Percentiles rank a stretch among this genome's conserved stretches.
Evolutionary conservation across 2,329 filamentous ascomycete species (phyloP).

Genomic region (Cladosporium velox): DNA sequence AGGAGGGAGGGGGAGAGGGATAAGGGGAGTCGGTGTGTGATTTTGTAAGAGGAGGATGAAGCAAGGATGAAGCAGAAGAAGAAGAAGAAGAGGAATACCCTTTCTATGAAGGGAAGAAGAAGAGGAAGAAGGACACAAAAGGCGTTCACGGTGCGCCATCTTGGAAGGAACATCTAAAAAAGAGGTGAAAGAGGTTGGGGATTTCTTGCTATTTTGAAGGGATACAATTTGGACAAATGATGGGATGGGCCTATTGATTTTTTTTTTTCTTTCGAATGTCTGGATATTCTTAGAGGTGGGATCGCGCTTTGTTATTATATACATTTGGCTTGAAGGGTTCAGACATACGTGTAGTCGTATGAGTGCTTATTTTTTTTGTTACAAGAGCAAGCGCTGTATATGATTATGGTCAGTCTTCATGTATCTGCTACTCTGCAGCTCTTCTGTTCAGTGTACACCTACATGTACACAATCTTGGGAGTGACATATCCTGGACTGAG

Average conservation of each 20-base stretch:
- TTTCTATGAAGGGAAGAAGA: neutral
- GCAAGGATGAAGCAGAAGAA: neutral
- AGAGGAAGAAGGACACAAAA: neutral
- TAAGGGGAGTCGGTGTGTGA: slow-evolving; percentile 25
- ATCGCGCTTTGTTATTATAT: neutral
- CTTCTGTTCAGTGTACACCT: too few relatives aligned
- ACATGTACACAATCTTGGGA: too few relatives aligned
- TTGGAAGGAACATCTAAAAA: neutral
- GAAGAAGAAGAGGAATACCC: neutral
- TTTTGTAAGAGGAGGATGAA: slow-evolving; percentile 22
- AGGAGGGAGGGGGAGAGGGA: slow-evolving; percentile 6
- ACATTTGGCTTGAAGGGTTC: neutral
- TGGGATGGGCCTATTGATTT: neutral
- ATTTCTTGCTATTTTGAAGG: neutral
- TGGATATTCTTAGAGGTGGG: neutral
- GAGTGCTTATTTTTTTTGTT: neutral
- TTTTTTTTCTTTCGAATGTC: neutral
- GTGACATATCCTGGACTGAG: too few relatives aligned
- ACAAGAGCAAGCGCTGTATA: neutral
- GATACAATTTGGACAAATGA: neutral
- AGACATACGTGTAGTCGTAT: neutral
- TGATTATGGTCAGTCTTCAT: neutral
- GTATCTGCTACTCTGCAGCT: neutral
- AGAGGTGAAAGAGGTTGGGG: neutral
- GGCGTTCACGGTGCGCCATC: neutral